Evolutionary conservation across 257 asterid species (phyloP).

Genomic region (Haberlea rhodopensis): DNA sequence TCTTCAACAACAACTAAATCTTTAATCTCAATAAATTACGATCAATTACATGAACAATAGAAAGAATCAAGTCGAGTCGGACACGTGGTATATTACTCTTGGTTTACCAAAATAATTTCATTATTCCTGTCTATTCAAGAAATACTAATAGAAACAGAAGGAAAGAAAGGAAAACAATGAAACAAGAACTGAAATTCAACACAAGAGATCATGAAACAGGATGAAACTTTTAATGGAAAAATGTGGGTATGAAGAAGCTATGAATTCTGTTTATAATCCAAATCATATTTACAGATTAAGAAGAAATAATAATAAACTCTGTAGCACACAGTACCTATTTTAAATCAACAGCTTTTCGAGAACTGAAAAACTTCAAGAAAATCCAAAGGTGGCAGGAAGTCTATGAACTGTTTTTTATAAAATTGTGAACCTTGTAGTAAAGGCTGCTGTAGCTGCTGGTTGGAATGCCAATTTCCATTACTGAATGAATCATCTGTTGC

Average conservation of each 20-base stretch:
- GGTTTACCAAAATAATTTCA: no score
- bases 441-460: constrained; percentile 31
- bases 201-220: neutral
- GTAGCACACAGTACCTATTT: constrained; percentile 33
- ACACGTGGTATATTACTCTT: no score
- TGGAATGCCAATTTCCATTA: constrained; percentile 34
- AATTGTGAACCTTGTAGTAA: constrained; percentile 35
- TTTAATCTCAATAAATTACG: no score
- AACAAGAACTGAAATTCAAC: neutral
- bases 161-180: constrained; percentile 8
- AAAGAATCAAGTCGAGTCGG: no score
- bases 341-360: neutral
- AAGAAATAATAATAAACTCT: constrained; percentile 35
- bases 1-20: no score
- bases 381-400: constrained; percentile 51
- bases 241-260: constrained; percentile 25
- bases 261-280: constrained; percentile 28
- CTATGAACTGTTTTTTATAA: constrained; percentile 44
- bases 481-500: constrained; percentile 21
- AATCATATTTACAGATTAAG: constrained; percentile 49
- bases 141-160: constrained; percentile 13
- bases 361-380: constrained; percentile 32
- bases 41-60: no score
- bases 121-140: neutral
- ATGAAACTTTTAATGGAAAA: constrained; percentile 23